Base-by-base conservation (phyloP, 345 rosid genomes). In the Acer saccharum region DNA sequence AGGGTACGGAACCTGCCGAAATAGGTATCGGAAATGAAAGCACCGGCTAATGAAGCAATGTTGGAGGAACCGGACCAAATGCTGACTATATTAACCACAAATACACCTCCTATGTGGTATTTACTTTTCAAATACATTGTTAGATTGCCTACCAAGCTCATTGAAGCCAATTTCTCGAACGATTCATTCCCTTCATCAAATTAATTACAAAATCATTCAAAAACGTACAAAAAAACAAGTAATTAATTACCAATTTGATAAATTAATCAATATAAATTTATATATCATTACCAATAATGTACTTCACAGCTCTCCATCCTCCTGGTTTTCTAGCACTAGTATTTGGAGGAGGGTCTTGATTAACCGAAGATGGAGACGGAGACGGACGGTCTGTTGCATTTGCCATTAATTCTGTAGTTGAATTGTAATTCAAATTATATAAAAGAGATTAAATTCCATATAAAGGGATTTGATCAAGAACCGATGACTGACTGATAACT, bases 141-240 rank as follows among this genome's bases (percentile, higher is more conserved):
- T 61, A 91, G 54, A 75, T 90, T 88, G 48, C 88, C 84, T 35
- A 91, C 81, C 78, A 91, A 76, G 69, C 94, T 83, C 93, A 91
- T 87, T 1, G 93, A 91, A 16, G 98, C 95, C 77, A 89, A 75
- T 81, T 90, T 93, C 88, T 91, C 97, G 61, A 93, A 90, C 0
- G 94, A 83, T 74, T 93, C 89, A 43, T 93, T 93, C 77, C 88
- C 94, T 88, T 77, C 74, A 77, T 18, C 39, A 64, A 55, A 61
- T 13, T 41, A 43, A 10, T 41, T 20, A 54, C 6, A 54, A 4
- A 52, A 54, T 54, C 18, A 54, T 16, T n/a, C 58, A 16, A 54
- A 43, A 43, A 43, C 32, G 32, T 7, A 1, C 0, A 54, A 16
- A 54, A 54, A 54, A n/a, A 14, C n/a, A 14, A 14, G 7, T 54